These are phyloP conservation scores for Alternaria sp. DNA, from an alignment of 2,329 filamentous ascomycete genomes.

Conservation along the genomic window DNA sequence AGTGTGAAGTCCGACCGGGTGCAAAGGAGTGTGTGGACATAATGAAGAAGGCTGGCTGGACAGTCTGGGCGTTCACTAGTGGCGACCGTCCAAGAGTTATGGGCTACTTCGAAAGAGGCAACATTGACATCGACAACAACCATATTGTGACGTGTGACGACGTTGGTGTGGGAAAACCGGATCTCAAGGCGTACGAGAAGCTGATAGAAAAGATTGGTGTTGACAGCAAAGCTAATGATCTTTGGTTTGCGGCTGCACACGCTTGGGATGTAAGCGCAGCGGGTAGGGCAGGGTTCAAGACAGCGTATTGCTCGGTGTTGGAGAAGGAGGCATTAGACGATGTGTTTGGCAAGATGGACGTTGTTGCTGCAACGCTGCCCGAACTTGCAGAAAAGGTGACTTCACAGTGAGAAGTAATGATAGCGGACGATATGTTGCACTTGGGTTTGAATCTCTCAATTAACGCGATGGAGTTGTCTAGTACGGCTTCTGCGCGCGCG, in stretches of 20 bases:
- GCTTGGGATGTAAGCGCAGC: slow-evolving; percentile 66
- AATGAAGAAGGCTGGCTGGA: slow-evolving; percentile 56
- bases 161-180: slow-evolving; percentile 58
- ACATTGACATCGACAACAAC: slow-evolving; percentile 58
- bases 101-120: slow-evolving; percentile 59
- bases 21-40: slow-evolving; percentile 52
- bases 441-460: background rate
- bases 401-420: background rate
- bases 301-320: slow-evolving; percentile 61
- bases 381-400: slow-evolving; percentile 53
- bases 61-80: slow-evolving; percentile 62
- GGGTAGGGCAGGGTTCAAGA: slow-evolving; percentile 57
- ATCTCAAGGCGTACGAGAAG: slow-evolving; percentile 54
- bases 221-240: slow-evolving; percentile 38
- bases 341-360: slow-evolving; percentile 61
- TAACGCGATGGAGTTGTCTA: background rate
- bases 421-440: background rate
- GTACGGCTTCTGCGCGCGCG: background rate
- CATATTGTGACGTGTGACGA: slow-evolving; percentile 61
- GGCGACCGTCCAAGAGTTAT: slow-evolving; percentile 58
- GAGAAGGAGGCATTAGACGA: slow-evolving; percentile 60
- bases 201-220: slow-evolving; percentile 52
- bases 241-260: slow-evolving; percentile 66
- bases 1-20: slow-evolving; percentile 45
- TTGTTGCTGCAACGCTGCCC: slow-evolving; percentile 55